These are phyloP conservation scores for Erysimum cheiranthoides DNA, from an alignment of 345 rosid genomes.

Conservation along the genomic window DNA sequence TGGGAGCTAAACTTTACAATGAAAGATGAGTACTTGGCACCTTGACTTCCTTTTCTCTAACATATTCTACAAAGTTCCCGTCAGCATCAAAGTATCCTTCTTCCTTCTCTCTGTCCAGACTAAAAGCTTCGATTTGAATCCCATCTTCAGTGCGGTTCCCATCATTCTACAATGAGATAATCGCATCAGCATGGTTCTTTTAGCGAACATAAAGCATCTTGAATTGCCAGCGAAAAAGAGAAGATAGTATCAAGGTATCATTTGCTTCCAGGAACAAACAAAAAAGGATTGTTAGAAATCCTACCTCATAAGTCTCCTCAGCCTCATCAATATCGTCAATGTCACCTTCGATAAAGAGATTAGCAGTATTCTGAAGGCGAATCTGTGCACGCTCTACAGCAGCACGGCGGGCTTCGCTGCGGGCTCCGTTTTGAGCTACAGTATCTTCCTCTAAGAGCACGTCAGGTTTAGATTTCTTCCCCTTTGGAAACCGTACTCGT, in stretches of 20 bases:
- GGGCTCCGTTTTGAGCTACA: conserved; percentile 53
- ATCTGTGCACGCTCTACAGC: conserved; percentile 79
- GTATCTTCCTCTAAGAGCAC: conserved; percentile 49
- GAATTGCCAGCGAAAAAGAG: too few species aligned
- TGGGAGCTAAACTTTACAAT: background rate
- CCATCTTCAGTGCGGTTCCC: conserved; percentile 87
- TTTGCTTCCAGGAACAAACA: background rate
- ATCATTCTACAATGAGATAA: conserved; percentile 64
- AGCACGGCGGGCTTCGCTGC: conserved; percentile 60
- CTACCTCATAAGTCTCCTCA: conserved; percentile 78
- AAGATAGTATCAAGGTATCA: background rate
- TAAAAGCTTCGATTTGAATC: conserved; percentile 90
- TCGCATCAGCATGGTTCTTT: conserved; percentile 40
- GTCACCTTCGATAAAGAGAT: conserved; percentile 60
- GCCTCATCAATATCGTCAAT: conserved; percentile 55
- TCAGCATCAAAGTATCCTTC: conserved; percentile 94
- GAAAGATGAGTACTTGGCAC: conserved; percentile 46
- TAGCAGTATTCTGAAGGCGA: conserved; percentile 63
- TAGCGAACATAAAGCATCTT: conserved; percentile 22
- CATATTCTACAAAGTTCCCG: conserved; percentile 94
- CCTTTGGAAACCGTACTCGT: conserved; percentile 89
- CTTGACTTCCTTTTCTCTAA: conserved; percentile 75
- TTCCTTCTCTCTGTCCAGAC: conserved; percentile 87
- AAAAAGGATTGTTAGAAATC: conserved; percentile 14
- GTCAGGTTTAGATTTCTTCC: conserved; percentile 78